Percentiles rank a stretch among this genome's conserved stretches.
phyloP scores from a whole-genome alignment of 2,329 filamentous ascomycete genomes.

The Pseudocercospora pini-densiflorae region DNA sequence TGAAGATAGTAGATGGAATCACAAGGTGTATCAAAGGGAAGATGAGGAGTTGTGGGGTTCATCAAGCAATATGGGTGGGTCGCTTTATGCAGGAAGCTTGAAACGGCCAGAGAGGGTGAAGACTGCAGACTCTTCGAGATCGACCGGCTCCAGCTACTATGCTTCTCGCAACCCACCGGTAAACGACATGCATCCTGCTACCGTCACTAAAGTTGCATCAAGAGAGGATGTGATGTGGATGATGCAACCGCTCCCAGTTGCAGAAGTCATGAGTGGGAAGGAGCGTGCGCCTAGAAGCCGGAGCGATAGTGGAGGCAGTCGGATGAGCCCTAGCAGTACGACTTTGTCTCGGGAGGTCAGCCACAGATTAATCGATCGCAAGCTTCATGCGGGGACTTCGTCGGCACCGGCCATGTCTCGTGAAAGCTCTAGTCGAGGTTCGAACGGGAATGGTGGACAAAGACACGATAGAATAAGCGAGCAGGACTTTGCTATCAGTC shows the following conservation, averaged over 20 bases:
- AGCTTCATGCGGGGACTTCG: slow-evolving; percentile 29
- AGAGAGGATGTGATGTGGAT: slow-evolving; percentile 80
- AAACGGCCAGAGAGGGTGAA: slow-evolving; percentile 42
- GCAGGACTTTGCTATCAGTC: slow-evolving; percentile 27
- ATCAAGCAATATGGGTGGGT: slow-evolving; percentile 28
- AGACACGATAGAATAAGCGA: slow-evolving; percentile 35
- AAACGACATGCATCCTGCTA: slow-evolving; percentile 69
- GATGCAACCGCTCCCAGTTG: slow-evolving; percentile 87
- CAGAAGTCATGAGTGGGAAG: slow-evolving; percentile 89
- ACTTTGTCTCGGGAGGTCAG: slow-evolving; percentile 44
- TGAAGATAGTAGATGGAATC: slow-evolving; percentile 68
- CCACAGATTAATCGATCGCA: slow-evolving; percentile 43
- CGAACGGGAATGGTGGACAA: slow-evolving; percentile 36
- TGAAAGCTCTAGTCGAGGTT: slow-evolving; percentile 39
- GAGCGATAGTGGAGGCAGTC: slow-evolving; percentile 56
- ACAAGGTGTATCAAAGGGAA: slow-evolving; percentile 79
- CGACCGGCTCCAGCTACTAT: slow-evolving; percentile 36
- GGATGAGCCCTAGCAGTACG: slow-evolving; percentile 26
- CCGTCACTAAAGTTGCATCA: slow-evolving; percentile 36
- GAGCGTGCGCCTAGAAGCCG: slow-evolving; percentile 65
- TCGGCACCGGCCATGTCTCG: slow-evolving; percentile 43
- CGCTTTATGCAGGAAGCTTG: slow-evolving; percentile 34
- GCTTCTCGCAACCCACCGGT: slow-evolving; percentile 59
- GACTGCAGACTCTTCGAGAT: slow-evolving; percentile 19
- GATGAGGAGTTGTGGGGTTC: slow-evolving; percentile 86